Base-by-base conservation (phyloP, 768 basidiomycete genomes). In the Auriscalpium vulgare region DNA sequence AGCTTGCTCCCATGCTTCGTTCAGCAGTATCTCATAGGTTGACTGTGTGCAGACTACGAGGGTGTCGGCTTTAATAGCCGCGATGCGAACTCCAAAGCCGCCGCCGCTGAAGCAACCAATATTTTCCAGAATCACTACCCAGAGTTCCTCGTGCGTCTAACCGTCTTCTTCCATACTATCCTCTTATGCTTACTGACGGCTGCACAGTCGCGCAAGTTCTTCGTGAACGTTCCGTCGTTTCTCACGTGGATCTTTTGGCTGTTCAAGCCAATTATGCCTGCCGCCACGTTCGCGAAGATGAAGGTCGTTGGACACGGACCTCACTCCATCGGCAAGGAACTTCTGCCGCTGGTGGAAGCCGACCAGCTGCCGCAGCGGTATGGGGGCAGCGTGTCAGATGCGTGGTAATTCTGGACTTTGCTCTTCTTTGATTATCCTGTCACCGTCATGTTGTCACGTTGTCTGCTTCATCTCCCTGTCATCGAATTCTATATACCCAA, bases 221-320 rank as follows among this genome's bases (percentile, higher is more conserved):
- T 92, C 65, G 75, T 92, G 64, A 89, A 88, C 63, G 88, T 92
- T 11, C 90, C 90, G 0, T 78, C 80, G 2, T 63, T 88, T 56
- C 75, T 91, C 62, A 79, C 83, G 43, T 91, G 89, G 88, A 77
- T 92, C 57, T 92, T 89, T 72, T 91, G 89, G 89, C 57, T 72
- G 19, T 91, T 91, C 76, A 91, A 85, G 66, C 78, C 88, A 0
- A 66, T 92, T 59, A 67, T 92, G 13, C 79, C 89, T 1, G 68
- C 86, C 8, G 79, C 78, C 34, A 91, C 90, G n/a, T 66, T 88
- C 37, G 83, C 84, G 8, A 92, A 91, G 75, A 88, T 92, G 85
- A 72, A 75, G 37, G 84, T 91, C 38, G 85, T 89, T 16, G 89
- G 89, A 44, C 74, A 76, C 21, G 82, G 88, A 14, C 67, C 76